Percentiles rank a stretch among this genome's conserved stretches.
Evolutionary conservation across 768 basidiomycete species (phyloP).

Genomic region (Cystofilobasidium capitatum): DNA sequence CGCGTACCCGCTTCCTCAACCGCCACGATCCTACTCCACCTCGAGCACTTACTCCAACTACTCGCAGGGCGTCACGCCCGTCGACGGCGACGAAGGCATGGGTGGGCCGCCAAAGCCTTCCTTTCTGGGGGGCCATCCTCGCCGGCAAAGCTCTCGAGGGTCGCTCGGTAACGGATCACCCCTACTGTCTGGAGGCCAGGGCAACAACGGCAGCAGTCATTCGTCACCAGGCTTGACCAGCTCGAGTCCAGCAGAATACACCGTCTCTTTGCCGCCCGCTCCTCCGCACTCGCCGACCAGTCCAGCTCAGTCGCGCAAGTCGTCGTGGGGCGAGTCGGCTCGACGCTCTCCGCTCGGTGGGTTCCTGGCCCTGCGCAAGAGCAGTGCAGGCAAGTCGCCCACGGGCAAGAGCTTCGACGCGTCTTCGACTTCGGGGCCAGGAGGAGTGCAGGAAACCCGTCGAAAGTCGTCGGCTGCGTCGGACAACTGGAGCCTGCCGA

Average conservation of each 20-base stretch:
- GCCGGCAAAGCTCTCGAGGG: not conserved
- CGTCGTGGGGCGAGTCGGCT: not conserved
- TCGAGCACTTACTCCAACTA: not conserved
- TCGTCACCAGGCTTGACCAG: not conserved
- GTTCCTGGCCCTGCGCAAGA: not conserved
- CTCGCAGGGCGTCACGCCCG: not conserved
- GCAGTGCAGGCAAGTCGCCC: constrained; percentile 1
- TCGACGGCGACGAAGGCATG: not conserved
- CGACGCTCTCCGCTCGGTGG: not conserved
- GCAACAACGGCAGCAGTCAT: too few species aligned
- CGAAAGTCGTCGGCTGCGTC: not conserved
- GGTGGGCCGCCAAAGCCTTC: not conserved
- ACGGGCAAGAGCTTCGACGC: not conserved
- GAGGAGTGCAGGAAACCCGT: not conserved
- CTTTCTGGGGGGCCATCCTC: not conserved
- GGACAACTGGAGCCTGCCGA: not conserved
- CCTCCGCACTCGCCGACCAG: not conserved
- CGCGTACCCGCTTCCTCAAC: not conserved
- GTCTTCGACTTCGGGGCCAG: too few species aligned
- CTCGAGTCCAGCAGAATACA: not conserved
- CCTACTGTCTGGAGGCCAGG: too few species aligned
- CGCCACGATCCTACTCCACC: not conserved
- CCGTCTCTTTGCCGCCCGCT: not conserved
- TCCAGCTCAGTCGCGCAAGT: not conserved
- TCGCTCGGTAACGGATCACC: not conserved